A percentile compares a stretch with the other conserved stretches of the same genome.
Conservation (phyloP, 116 monocot genomes). For the Thalassia testudinum region DNA sequence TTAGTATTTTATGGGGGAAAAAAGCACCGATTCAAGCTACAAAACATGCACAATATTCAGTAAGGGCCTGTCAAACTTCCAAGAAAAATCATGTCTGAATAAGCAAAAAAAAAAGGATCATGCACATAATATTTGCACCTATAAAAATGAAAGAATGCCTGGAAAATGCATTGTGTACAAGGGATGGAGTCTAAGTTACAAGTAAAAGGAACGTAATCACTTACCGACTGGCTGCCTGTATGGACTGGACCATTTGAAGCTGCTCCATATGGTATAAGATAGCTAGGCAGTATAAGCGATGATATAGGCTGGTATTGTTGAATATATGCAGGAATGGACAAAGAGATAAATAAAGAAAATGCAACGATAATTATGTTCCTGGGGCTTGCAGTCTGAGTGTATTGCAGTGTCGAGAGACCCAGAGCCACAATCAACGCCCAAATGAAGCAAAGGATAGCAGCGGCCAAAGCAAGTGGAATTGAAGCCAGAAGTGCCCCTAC, state of each 20-base stretch:
- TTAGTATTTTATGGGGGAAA: no score
- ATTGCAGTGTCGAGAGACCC: constrained; percentile 79
- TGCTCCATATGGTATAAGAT: constrained; percentile 84
- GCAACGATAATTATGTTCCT: constrained; percentile 89
- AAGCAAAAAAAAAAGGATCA: no score
- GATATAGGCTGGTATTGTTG: constrained; percentile 79
- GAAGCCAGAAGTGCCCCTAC: constrained; percentile 92
- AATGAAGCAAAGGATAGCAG: constrained; percentile 85
- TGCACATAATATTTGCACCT: no score
- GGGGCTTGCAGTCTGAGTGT: constrained; percentile 81
- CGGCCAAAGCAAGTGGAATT: constrained; percentile 81
- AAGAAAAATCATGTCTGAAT: no score
- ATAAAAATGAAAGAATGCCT: no score
- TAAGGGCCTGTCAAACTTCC: no score
- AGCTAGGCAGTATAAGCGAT: constrained; percentile 72
- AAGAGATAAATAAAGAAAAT: constrained; percentile 88
- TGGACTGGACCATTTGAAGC: constrained; percentile 81
- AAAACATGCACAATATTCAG: no score
- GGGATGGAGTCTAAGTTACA: not conserved
- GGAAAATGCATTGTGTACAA: not conserved
- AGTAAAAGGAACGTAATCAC: not conserved
- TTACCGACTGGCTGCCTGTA: constrained; percentile 48
- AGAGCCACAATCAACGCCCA: constrained; percentile 84
- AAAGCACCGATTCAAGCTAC: no score
- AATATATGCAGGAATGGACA: constrained; percentile 83